Base-by-base conservation (phyloP, 2,329 filamentous ascomycete species). In the Trematosphaeria pertusa region DNA sequence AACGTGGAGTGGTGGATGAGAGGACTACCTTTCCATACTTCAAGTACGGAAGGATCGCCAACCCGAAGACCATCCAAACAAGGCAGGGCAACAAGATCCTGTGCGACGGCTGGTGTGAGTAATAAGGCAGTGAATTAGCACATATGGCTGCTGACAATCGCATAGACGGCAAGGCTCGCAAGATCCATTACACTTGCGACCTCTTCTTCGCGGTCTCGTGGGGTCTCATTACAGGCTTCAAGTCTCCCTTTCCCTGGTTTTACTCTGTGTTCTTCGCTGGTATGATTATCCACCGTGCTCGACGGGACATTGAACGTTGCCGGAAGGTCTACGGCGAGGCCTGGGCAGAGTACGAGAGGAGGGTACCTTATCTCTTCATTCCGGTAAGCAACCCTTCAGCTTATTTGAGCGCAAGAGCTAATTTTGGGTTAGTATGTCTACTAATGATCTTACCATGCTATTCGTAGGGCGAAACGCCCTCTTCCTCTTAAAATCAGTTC, bases 21-120 rank as follows among this genome's bases (percentile, higher is more conserved):
- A 88, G 91, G 62, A 89, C 87, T 61, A 87, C 90, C 2, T 96
- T 96, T 77, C 91, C 92, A 4, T 89, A 93, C 72, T 82, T 96
- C n/a, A 91, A 90, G 6, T 97, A 90, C 87, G 88, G 89, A 71
- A 87, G 86, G 4, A 73, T 96, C 50, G 75, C 89, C 59, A 92
- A 96, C 74, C 91, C 91, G 35, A 86, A 87, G 71, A 86, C 82
- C 32, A 92, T 96, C 70, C 80, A 80, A 48, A 88, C 88, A 8
- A 80, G 84, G 32, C 82, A 85, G 47, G 89, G 88, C 46, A 88
- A 91, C 63, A 86, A 85, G 51, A 86, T 96, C 48, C 79, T 96
- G 36, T 85, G 87, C 31, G 90, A 95, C 64, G 91, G 91, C 28
- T 96, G 91, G 67, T 70, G 50, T 56, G 50, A 48, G 46, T 56